Evolutionary conservation across 306 rosid species (phyloP).

Genomic region (Quercus variabilis): DNA sequence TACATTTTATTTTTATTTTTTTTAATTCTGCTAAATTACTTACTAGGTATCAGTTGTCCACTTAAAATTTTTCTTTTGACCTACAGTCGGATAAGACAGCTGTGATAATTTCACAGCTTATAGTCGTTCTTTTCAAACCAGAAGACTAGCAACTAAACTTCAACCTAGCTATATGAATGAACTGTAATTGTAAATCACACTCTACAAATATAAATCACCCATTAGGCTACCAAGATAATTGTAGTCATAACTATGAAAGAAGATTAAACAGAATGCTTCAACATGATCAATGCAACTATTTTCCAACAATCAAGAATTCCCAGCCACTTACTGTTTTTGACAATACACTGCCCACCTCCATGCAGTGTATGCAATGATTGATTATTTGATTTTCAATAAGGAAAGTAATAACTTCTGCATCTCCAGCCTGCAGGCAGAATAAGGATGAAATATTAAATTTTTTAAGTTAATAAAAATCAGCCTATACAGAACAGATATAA

Average conservation of each 20-base stretch:
- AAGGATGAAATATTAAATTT: neutral
- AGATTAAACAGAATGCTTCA: neutral
- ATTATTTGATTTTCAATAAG: slow-evolving; percentile 28
- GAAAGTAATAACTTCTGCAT: slow-evolving; percentile 12
- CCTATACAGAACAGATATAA: neutral
- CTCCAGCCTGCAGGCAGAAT: slow-evolving; percentile 20
- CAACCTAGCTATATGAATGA: too few relatives aligned
- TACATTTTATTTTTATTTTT: too few relatives aligned
- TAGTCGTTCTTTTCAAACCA: too few relatives aligned
- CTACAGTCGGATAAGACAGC: too few relatives aligned
- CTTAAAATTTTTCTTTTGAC: too few relatives aligned
- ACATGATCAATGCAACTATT: neutral
- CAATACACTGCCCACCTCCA: slow-evolving; percentile 29
- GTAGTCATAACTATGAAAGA: neutral
- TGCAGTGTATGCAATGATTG: slow-evolving; percentile 28
- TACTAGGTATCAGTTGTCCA: too few relatives aligned
- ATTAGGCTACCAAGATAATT: neutral
- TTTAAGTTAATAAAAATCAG: neutral
- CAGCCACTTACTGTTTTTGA: slow-evolving; percentile 34
- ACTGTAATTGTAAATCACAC: neutral
- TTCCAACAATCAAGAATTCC: neutral
- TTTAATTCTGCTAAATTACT: too few relatives aligned
- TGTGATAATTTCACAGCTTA: too few relatives aligned
- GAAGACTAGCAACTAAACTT: too few relatives aligned
- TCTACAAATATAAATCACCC: neutral